Conservation (phyloP, 2,329 filamentous ascomycete species). For the Sordariomycetes sp. region DNA sequence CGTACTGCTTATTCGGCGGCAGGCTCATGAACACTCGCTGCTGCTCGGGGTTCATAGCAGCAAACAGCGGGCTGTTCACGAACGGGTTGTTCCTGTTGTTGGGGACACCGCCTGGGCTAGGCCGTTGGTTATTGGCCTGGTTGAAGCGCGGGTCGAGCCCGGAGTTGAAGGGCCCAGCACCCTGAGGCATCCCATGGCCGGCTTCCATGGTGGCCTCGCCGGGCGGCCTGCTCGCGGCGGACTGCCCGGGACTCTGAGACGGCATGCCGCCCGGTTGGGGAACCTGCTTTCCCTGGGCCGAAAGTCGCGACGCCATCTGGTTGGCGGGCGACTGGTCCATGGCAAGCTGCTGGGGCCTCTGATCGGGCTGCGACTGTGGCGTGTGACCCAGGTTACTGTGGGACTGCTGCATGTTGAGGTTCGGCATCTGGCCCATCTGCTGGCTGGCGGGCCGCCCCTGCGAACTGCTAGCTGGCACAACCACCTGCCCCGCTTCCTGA, state of each 20-base stretch:
- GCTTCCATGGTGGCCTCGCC: slow-evolving; percentile 13
- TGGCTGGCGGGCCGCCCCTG: slow-evolving; percentile 32
- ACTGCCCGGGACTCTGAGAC: slow-evolving; percentile 45
- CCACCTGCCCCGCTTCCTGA: slow-evolving; percentile 41
- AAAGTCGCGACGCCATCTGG: slow-evolving; percentile 33
- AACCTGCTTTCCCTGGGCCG: slow-evolving; percentile 42
- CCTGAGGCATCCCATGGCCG: slow-evolving; percentile 24
- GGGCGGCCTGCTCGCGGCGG: slow-evolving; percentile 38
- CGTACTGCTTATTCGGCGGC: slow-evolving; percentile 34
- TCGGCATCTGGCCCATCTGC: slow-evolving; percentile 20
- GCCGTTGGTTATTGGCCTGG: slow-evolving; percentile 31
- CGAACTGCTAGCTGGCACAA: slow-evolving; percentile 37
- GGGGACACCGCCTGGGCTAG: slow-evolving; percentile 20
- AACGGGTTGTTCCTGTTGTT: slow-evolving; percentile 22
- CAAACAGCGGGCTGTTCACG: slow-evolving; percentile 23
- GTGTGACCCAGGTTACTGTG: slow-evolving; percentile 15
- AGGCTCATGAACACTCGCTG: slow-evolving; percentile 27
- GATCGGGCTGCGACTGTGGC: slow-evolving; percentile 23
- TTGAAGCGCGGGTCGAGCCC: slow-evolving; percentile 40
- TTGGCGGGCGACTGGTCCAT: slow-evolving; percentile 14
- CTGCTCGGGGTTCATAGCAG: slow-evolving; percentile 31
- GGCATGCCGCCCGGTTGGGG: slow-evolving; percentile 35
- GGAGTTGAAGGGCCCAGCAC: slow-evolving; percentile 32
- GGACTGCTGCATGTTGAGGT: slow-evolving; percentile 14
- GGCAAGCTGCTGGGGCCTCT: slow-evolving; percentile 23